Base-by-base conservation (phyloP, 768 basidiomycete genomes). In the Russula foetens region DNA sequence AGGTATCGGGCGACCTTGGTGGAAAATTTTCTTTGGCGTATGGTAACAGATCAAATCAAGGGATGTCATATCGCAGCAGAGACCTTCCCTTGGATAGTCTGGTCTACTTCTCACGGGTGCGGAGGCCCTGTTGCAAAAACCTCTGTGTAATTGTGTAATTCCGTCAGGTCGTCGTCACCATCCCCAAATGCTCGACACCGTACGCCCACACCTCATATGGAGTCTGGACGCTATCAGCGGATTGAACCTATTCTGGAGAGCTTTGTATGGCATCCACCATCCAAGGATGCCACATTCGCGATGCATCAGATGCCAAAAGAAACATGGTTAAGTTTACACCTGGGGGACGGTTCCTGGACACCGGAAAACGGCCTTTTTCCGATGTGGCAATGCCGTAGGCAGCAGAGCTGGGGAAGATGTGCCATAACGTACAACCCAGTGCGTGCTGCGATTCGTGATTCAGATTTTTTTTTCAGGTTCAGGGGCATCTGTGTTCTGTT, bases 1-100 rank as follows among this genome's bases (percentile, higher is more conserved):
- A 67, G 90, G 90, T n/a, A 86, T 90, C 46, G 80, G 80, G 35
- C 76, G 90, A 56, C 88, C 90, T 2, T 84, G 85, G 85, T 92
- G 90, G 90, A 90, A 92, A 70, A 74, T 86, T 45, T 88, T 92
- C 71, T 85, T 92, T 65, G 81, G 82, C 41, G 77, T 90, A 60
- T 90, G 88, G 88, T 85, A 78, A 73, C n/a, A 28, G 15, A 50
- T 35, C 35, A 12, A 28, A 26, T n/a, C n/a, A n/a, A 17, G 12
- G 28, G n/a, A n/a, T 57, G 24, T 48, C 7, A 35, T 46, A 52
- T 39, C 31, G 15, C 52, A 45, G 17, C 24, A 24, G 24, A 19
- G 33, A 35, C 9, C 21, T 15, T 17, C 26, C 38, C 12, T 26
- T 38, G 17, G 35, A 38, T 38, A 52, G 15, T 17, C 24, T 4